These are phyloP conservation scores for Epithemia pelagica DNA, from an alignment of 108 stramenopile genomes.

Conservation along the genomic window DNA sequence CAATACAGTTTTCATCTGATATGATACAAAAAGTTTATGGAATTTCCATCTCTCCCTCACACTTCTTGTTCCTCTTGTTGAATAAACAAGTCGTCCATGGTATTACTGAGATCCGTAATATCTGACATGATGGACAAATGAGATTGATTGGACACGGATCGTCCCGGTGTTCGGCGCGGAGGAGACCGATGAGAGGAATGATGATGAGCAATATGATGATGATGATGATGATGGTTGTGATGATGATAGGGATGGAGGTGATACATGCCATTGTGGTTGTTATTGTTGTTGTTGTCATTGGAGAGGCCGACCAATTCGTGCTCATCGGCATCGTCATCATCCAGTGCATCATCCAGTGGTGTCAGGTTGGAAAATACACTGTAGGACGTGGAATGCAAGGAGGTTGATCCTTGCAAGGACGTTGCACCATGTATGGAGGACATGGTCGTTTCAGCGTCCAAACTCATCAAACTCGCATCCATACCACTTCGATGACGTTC, in stretches of 20 bases:
- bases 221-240: too few relatives aligned
- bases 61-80: too few relatives aligned
- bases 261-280: neutral
- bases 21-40: too few relatives aligned
- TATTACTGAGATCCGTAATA: conserved; percentile 9
- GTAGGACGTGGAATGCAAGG: neutral
- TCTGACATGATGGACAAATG: conserved; percentile 16
- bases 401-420: neutral
- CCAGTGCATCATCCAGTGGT: neutral
- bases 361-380: neutral
- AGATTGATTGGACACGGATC: conserved; percentile 2
- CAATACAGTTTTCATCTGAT: too few relatives aligned
- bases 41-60: too few relatives aligned
- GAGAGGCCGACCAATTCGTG: neutral
- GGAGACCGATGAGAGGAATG: too few relatives aligned
- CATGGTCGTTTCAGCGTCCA: too few relatives aligned
- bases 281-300: neutral
- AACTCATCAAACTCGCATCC: neutral
- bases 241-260: too few relatives aligned
- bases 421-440: too few relatives aligned
- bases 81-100: conserved; percentile 5
- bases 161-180: neutral
- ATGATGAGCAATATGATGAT: too few relatives aligned
- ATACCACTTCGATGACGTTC: neutral
- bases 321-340: neutral